Conservation (phyloP, 2,329 filamentous ascomycete species). For the Alternaria sp. region DNA sequence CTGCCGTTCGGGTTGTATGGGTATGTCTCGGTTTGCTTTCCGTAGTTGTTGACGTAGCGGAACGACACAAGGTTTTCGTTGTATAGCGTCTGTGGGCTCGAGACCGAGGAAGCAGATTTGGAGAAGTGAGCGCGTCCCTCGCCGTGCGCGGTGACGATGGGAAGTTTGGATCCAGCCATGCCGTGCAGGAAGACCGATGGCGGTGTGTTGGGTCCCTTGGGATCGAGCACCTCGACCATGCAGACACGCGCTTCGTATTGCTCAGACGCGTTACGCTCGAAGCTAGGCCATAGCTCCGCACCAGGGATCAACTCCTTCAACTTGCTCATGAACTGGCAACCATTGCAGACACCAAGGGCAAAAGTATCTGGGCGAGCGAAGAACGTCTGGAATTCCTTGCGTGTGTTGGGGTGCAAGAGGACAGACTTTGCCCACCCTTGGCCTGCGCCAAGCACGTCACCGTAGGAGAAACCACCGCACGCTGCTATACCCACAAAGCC, state of each 20-base stretch:
- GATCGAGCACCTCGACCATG: slow-evolving; percentile 81
- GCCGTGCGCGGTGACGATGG: slow-evolving; percentile 88
- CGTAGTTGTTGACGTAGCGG: slow-evolving; percentile 84
- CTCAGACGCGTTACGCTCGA: slow-evolving; percentile 81
- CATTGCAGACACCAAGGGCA: slow-evolving; percentile 92
- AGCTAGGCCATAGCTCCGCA: slow-evolving; percentile 80
- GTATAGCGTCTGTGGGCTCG: slow-evolving; percentile 60
- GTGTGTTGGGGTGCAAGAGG: slow-evolving; percentile 77
- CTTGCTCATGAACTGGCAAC: slow-evolving; percentile 91
- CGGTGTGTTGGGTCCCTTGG: slow-evolving; percentile 48
- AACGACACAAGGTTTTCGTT: slow-evolving; percentile 75
- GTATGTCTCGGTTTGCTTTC: slow-evolving; percentile 77
- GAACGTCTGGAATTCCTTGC: slow-evolving; percentile 81
- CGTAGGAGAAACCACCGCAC: slow-evolving; percentile 97
- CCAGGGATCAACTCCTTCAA: slow-evolving; percentile 85
- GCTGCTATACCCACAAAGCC: slow-evolving; percentile 88
- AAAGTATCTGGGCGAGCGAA: slow-evolving; percentile 91
- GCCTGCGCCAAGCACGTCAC: slow-evolving; percentile 90
- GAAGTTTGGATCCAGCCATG: slow-evolving; percentile 81
- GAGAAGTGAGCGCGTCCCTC: slow-evolving; percentile 77
- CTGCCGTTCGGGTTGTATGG: slow-evolving; percentile 91
- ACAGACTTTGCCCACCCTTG: slow-evolving; percentile 96
- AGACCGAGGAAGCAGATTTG: slow-evolving; percentile 44
- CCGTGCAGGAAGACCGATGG: slow-evolving; percentile 85
- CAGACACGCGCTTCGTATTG: slow-evolving; percentile 89